A percentile compares a stretch with the other conserved stretches of the same genome.
These are phyloP conservation scores for Akanthomyces muscarius DNA, from an alignment of 2,329 filamentous ascomycete species.

Conservation along the genomic window DNA sequence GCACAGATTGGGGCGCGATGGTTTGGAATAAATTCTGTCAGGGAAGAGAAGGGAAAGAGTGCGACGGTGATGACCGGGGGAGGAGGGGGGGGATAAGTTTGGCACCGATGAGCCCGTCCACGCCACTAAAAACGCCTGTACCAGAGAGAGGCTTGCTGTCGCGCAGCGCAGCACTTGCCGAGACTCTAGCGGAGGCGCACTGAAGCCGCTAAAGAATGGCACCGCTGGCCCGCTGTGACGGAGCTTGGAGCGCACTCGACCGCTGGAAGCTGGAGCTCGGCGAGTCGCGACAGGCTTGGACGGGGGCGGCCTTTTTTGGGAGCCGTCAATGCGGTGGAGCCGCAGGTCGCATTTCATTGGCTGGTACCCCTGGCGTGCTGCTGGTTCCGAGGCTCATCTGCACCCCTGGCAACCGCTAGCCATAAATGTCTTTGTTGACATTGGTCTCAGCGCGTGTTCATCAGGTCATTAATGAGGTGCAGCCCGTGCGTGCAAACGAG, in stretches of 20 bases:
- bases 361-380: background rate
- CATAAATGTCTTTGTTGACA: conserved; percentile 15
- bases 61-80: background rate
- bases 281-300: conserved; percentile 15
- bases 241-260: background rate
- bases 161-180: background rate
- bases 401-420: conserved; percentile 15
- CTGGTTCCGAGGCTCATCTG: conserved; percentile 5
- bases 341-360: background rate
- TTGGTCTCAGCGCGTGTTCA: background rate
- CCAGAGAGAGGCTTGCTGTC: background rate
- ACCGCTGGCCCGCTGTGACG: background rate
- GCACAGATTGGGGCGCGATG: background rate
- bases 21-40: background rate
- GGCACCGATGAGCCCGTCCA: background rate
- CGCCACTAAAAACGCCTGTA: background rate
- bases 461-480: background rate
- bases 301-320: conserved; percentile 9
- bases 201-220: background rate
- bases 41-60: background rate
- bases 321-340: background rate
- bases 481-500: background rate
- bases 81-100: background rate
- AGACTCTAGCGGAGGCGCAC: conserved; percentile 1
- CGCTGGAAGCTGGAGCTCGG: conserved; percentile 14